Base-by-base conservation (phyloP, 1,284 basidiomycete genomes). In the Cryptococcus jaspeensis region DNA sequence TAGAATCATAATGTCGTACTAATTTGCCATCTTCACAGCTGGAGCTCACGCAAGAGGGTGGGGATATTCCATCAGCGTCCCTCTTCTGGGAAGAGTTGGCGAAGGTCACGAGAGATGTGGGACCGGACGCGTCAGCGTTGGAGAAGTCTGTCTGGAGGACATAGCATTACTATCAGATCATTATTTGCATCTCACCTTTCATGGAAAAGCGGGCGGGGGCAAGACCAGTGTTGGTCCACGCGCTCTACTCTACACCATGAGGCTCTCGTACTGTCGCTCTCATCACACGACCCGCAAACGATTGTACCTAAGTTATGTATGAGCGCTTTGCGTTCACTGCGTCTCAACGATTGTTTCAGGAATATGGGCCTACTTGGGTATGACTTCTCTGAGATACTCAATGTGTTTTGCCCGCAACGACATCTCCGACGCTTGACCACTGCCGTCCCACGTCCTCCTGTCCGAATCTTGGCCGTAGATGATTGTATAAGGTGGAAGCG, bases 371-470 rank as follows among this genome's bases (percentile, higher is more conserved):
- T 48, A 92, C 80, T 92, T 93, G 51, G 90, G 91, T 48, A 93
- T 70, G 83, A 92, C 90, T 70, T 96, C 92, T 45, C 86, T 80
- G 45, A 98, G 80, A 75, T 95, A 97, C 63, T 94, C 91, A 4
- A 87, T 84, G 68, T 97, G 92, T 72, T 96, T 97, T 39, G 84
- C 80, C 56, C 92, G 82, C 55, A 96, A 74, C 65, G 90, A 91
- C 40, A 83, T 83, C 69, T 92, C 92, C 71, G 94, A 91, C 1
- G 86, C 81, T 62, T 87, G 85, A 2, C 91, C 92, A 62, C 88
- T 82, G 4, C 90, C 91, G 67, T 89, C 92, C 90, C 92, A 97
- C 7, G 77, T 81, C 43, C 91, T 80, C 48, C 87, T 81, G 59
- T 88, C 85, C 0, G 86, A 85, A 3, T 84, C 81, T 1, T 84